Conservation (phyloP, 305 asterid species). For the Fraxinus sp. region DNA sequence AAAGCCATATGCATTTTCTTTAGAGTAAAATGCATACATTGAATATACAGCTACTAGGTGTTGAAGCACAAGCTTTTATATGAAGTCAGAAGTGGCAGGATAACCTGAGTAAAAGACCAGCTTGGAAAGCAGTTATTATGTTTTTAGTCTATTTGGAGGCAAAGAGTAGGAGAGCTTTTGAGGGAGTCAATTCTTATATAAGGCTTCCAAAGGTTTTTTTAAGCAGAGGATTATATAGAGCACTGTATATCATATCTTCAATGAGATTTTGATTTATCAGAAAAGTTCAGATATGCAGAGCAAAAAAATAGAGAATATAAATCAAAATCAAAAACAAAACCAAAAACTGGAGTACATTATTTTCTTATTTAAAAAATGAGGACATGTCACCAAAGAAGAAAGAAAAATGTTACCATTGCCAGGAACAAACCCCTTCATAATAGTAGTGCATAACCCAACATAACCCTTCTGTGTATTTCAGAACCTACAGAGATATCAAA, state of each 20-base stretch:
- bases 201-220: background rate
- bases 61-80: background rate
- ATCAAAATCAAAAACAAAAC: background rate
- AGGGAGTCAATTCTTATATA: constrained; percentile 1
- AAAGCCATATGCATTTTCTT: background rate
- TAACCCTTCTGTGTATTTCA: constrained; percentile 83
- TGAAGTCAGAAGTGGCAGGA: constrained; percentile 10
- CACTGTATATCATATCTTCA: background rate
- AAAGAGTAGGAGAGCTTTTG: background rate
- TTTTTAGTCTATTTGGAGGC: constrained; percentile 6
- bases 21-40: background rate
- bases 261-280: background rate
- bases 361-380: constrained; percentile 5
- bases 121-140: background rate
- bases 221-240: background rate
- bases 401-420: constrained; percentile 74
- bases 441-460: constrained; percentile 99
- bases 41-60: background rate
- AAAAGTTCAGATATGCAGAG: background rate
- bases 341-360: background rate
- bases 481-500: constrained; percentile 52
- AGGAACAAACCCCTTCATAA: constrained; percentile 97
- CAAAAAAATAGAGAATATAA: background rate
- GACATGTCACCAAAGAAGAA: constrained; percentile 2
- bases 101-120: constrained; percentile 3